Percentiles rank a stretch among this genome's conserved stretches.
These are phyloP conservation scores for Castanea sativa DNA, from an alignment of 306 rosid genomes.

Conservation along the genomic window DNA sequence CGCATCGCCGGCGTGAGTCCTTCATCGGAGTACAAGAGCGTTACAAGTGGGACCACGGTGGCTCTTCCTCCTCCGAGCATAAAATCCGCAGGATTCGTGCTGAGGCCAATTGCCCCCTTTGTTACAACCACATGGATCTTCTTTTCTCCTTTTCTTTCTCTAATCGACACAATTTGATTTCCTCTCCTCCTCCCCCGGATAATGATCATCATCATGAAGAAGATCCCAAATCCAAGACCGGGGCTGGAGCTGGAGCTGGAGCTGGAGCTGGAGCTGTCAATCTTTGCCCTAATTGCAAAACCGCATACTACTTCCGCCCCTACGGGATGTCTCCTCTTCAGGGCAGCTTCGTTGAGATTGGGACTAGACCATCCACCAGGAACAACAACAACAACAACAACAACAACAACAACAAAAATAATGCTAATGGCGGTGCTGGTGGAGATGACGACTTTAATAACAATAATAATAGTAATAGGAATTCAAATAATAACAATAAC, in stretches of 20 bases:
- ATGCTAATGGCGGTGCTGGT: slow-evolving; percentile 19
- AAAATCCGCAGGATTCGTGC: slow-evolving; percentile 72
- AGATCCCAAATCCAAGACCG: too few relatives aligned
- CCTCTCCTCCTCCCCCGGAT: slow-evolving; percentile 25
- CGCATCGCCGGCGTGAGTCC: slow-evolving; percentile 50
- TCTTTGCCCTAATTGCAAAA: slow-evolving; percentile 84
- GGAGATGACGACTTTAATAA: slow-evolving; percentile 22
- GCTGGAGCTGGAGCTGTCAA: slow-evolving; percentile 43
- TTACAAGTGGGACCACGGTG: slow-evolving; percentile 94
- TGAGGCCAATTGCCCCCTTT: slow-evolving; percentile 90
- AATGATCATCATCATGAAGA: slow-evolving; percentile 16
- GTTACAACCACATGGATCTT: slow-evolving; percentile 72
- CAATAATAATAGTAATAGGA: slow-evolving; percentile 22
- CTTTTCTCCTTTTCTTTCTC: slow-evolving; percentile 42
- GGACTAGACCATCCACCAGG: slow-evolving; percentile 32
- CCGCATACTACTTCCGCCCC: slow-evolving; percentile 83
- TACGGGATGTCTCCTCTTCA: slow-evolving; percentile 63
- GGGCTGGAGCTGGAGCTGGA: neutral
- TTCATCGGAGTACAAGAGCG: slow-evolving; percentile 70
- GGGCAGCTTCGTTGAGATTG: slow-evolving; percentile 88
- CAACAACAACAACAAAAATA: neutral
- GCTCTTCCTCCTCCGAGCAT: slow-evolving; percentile 38
- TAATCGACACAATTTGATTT: slow-evolving; percentile 38
- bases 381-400: neutral
- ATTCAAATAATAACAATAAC: slow-evolving; percentile 15